These are phyloP conservation scores for Microcos paniculata DNA, from an alignment of 345 rosid species.

Conservation along the genomic window DNA sequence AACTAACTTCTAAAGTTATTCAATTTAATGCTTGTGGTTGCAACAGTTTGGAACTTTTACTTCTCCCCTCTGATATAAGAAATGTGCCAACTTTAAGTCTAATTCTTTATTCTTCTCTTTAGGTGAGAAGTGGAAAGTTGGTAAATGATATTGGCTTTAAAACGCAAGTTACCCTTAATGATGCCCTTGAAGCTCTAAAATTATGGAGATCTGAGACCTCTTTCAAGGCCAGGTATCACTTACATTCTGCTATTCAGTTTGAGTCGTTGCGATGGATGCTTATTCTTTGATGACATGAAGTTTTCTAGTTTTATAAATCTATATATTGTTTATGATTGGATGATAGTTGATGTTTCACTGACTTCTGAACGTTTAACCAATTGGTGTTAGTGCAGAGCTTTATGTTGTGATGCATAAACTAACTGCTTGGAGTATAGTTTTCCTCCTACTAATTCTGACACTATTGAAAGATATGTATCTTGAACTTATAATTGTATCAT, in stretches of 20 bases:
- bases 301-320: not conserved
- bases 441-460: not conserved
- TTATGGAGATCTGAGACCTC: constrained; percentile 53
- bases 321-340: not conserved
- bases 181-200: constrained; percentile 53
- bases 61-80: not conserved
- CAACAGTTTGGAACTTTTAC: not conserved
- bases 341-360: not conserved
- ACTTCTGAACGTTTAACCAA: not conserved
- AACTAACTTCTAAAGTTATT: not conserved
- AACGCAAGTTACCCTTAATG: constrained; percentile 63
- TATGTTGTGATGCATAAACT: not conserved
- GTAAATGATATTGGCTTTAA: constrained; percentile 66
- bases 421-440: not conserved
- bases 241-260: not conserved
- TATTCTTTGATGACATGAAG: not conserved
- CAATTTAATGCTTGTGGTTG: not conserved
- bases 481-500: not conserved
- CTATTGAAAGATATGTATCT: not conserved
- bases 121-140: constrained; percentile 69
- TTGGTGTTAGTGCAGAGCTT: not conserved
- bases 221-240: constrained; percentile 70
- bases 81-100: not conserved
- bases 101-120: constrained; percentile 20
- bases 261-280: not conserved